Evolutionary conservation across 2,329 filamentous ascomycete genomes (phyloP), one percentile per base, ranked within the genome.

Genomic region (Stenocarpella maydis): DNA sequence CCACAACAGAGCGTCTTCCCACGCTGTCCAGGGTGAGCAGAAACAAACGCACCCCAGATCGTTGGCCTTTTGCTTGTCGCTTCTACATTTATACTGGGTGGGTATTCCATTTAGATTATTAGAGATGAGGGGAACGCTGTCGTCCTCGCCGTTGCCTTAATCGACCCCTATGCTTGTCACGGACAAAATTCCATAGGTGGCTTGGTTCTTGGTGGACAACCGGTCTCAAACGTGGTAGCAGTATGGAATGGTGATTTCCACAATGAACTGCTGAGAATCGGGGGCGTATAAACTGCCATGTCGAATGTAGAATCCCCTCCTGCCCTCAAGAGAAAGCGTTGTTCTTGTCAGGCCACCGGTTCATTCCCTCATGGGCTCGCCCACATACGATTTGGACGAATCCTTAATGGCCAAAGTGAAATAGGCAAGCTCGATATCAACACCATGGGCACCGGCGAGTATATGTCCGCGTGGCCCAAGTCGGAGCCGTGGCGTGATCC

Each of bases 21-120:
- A 34, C 58, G n/a, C 58, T 19, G 28, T n/a, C 28, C 43, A 17
- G 47, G 58, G 58, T 49, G 37, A 49, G 58, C 58, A 37, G 41
- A 49, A n/a, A 49, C 14, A 24, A 49, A 37, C 5, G 10, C 17
- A 24, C n/a, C n/a, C 5, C 39, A 17, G 10, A 17, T 28, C 7
- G 19, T 31, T 34, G 55, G 17, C 10, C 19, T 45, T 6, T 61
- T 47, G 50, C 26, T 47, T 28, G 26, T 26, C 55, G 19, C 55
- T 10, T 21, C 39, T 21, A 10, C 17, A 24, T 21, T 15, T 26
- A 21, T 53, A 28, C 12, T 17, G 6, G 28, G 4, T 15, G 15
- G 55, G 45, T 17, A 12, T 12, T 37, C n/a, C 21, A 15, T 54
- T 12, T 43, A n/a, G n/a, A 39, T n/a, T 43, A 9, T 45, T 47